Conservation (phyloP, 345 rosid genomes). For the Rhizophora apiculata region DNA sequence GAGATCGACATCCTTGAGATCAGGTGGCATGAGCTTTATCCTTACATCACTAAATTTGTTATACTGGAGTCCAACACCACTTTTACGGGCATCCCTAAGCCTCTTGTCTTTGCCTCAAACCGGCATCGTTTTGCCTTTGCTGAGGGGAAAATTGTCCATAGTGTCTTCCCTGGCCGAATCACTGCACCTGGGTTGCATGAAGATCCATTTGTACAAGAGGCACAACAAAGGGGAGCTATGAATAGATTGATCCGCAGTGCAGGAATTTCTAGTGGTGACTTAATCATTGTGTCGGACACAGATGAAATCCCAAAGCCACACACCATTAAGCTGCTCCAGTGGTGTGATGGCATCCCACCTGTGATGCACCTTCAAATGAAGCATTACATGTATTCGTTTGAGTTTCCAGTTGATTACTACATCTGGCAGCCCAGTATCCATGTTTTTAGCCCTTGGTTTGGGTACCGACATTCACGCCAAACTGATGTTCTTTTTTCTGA, state of each 20-base stretch:
- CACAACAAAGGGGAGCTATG: slow-evolving; percentile 60
- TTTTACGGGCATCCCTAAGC: slow-evolving; percentile 85
- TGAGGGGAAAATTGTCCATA: slow-evolving; percentile 54
- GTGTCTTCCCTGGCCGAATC: slow-evolving; percentile 52
- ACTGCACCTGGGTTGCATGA: slow-evolving; percentile 32
- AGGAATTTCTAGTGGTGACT: slow-evolving; percentile 62
- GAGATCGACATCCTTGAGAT: slow-evolving; percentile 85
- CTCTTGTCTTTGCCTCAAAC: slow-evolving; percentile 56
- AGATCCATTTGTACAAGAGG: slow-evolving; percentile 68
- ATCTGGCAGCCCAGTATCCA: slow-evolving; percentile 81
- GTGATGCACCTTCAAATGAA: slow-evolving; percentile 66
- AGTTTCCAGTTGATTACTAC: slow-evolving; percentile 83
- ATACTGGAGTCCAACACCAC: slow-evolving; percentile 84
- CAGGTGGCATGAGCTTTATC: slow-evolving; percentile 73
- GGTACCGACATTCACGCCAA: slow-evolving; percentile 78
- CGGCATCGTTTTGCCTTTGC: slow-evolving; percentile 58
- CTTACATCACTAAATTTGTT: slow-evolving; percentile 63
- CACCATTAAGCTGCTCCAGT: slow-evolving; percentile 63
- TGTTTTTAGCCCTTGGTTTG: slow-evolving; percentile 40
- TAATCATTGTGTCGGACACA: slow-evolving; percentile 69
- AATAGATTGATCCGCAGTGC: slow-evolving; percentile 57
- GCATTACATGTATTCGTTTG: slow-evolving; percentile 84
- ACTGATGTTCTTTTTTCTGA: slow-evolving; percentile 62
- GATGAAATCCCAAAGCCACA: slow-evolving; percentile 92
- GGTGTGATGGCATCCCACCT: slow-evolving; percentile 81